A percentile compares a stretch with the other conserved stretches of the same genome.
phyloP scores from a whole-genome alignment of 2,329 filamentous ascomycete genomes.

The Colletotrichum sp. region DNA sequence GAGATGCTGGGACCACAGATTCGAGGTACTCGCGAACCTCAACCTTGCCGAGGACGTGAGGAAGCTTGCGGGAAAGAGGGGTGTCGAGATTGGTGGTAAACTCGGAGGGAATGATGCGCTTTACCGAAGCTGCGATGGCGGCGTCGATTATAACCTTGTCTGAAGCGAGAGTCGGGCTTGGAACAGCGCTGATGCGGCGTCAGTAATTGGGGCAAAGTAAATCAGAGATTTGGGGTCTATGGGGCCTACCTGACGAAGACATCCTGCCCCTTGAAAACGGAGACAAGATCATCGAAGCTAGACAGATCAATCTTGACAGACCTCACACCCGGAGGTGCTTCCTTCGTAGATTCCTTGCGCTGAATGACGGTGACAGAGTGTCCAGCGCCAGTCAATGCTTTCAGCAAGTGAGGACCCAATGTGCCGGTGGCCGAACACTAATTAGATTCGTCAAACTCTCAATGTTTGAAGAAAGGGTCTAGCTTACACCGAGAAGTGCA shows the following conservation, averaged over 20 bases:
- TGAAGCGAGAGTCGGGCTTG: background rate
- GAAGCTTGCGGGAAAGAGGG: background rate
- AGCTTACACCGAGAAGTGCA: background rate
- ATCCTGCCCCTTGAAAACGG: background rate
- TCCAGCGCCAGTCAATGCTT: background rate
- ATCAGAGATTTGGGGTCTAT: no score
- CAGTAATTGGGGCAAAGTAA: background rate
- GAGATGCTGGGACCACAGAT: background rate
- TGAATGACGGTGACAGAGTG: background rate
- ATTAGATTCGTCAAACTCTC: background rate
- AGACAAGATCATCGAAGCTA: background rate
- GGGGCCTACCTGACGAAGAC: background rate
- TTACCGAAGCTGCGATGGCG: background rate
- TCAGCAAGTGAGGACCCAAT: background rate
- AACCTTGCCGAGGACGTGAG: background rate
- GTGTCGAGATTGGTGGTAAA: background rate
- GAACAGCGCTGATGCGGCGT: rapidly evolving
- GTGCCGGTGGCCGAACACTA: rapidly evolving
- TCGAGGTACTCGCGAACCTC: background rate
- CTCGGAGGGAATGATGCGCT: background rate
- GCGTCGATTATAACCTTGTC: background rate
- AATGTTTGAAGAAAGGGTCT: background rate
- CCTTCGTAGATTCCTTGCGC: background rate
- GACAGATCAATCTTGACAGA: background rate
- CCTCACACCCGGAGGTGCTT: background rate